Conservation (phyloP, 495 filamentous ascomycete species). For the Penicillium flavigenum region DNA sequence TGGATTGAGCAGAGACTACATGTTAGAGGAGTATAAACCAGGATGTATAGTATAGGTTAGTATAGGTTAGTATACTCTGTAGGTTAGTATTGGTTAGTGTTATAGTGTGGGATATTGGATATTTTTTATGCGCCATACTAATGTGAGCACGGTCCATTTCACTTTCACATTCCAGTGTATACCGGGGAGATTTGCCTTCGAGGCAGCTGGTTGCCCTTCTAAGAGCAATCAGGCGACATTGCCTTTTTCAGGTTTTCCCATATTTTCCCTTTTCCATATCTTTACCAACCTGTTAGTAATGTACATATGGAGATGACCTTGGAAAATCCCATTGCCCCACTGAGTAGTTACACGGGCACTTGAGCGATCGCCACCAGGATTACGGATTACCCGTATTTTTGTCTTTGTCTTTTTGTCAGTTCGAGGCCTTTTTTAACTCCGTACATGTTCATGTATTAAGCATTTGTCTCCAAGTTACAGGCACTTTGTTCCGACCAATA, state of each 20-base stretch:
- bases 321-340: slow-evolving; percentile 3
- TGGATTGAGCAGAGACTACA: not conserved
- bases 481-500: slow-evolving; percentile 7
- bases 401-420: not conserved
- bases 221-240: not conserved
- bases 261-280: not conserved
- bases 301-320: too few species aligned
- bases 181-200: slow-evolving; percentile 1
- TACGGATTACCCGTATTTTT: slow-evolving; percentile 33
- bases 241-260: not conserved
- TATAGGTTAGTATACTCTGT: too few species aligned
- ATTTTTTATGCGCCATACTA: not conserved
- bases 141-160: slow-evolving; percentile 1
- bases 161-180: not conserved
- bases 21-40: too few species aligned
- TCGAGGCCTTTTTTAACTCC: not conserved
- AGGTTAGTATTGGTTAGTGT: too few species aligned
- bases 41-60: too few species aligned
- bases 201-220: slow-evolving; percentile 3
- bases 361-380: slow-evolving; percentile 43
- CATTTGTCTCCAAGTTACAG: not conserved
- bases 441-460: not conserved
- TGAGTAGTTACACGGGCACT: slow-evolving; percentile 20
- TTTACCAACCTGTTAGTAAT: too few species aligned
- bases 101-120: not conserved